These are phyloP conservation scores for Coemansia sp. DNA, from an alignment of 192 early-diverging fungal species.

Conservation along the genomic window DNA sequence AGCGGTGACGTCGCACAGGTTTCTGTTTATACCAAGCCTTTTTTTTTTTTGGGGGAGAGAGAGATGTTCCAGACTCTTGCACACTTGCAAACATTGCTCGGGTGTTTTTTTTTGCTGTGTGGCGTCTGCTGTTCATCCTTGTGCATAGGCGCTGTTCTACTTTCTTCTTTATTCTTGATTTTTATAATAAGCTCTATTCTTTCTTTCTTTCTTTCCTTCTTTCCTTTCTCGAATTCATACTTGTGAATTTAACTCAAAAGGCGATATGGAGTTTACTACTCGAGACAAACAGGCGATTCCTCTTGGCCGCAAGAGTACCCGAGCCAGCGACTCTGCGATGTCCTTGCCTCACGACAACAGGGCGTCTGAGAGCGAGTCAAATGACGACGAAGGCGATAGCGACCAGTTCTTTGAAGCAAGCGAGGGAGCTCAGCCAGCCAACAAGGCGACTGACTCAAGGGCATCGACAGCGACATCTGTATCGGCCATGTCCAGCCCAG, in stretches of 20 bases:
- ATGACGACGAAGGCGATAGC: not conserved
- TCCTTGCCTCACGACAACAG: not conserved
- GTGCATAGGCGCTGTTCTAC: not conserved
- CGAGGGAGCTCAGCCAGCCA: not conserved
- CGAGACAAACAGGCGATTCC: not conserved
- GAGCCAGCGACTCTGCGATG: slow-evolving; percentile 1
- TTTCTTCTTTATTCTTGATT: not conserved
- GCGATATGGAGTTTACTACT: not conserved
- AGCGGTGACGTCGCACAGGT: not conserved
- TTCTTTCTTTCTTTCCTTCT: no score
- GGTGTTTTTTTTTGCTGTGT: not conserved
- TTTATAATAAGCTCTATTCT: not conserved
- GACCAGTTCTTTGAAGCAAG: slow-evolving; percentile 21
- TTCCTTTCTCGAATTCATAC: not conserved
- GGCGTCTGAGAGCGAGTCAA: not conserved
- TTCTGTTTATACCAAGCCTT: not conserved
- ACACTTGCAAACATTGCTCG: not conserved
- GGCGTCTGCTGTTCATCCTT: not conserved
- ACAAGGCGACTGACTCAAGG: not conserved
- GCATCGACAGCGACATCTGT: not conserved
- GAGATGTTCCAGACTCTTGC: not conserved
- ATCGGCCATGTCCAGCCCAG: not conserved
- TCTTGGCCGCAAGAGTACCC: not conserved
- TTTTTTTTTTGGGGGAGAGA: not conserved
- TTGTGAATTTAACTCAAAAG: not conserved